Evolutionary conservation across 257 asterid species (phyloP), one percentile per base, ranked within the genome.

Genomic region (Solanum medicagineum): DNA sequence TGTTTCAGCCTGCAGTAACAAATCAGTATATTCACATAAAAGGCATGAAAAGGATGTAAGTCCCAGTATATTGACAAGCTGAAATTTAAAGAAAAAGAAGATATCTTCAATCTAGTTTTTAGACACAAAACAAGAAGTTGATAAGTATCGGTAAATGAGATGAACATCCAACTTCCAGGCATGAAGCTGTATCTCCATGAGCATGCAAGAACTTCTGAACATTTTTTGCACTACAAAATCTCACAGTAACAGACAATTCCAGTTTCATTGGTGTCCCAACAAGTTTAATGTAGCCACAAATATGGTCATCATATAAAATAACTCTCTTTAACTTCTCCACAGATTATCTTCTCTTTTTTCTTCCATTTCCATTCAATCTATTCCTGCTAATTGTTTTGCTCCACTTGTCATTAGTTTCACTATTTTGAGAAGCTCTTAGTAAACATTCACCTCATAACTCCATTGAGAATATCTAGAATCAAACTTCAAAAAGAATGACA

Each of bases 1-100:
- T 8, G 99, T 97, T 90, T 91, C 98, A 44, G 92, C 95, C 99
- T 97, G 88, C 81, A 44, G 74, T 26, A 40, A 63, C 17, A n/a
- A 51, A 83, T 66, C 65, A 16, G 20, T 24, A 19, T 53, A 49
- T 51, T 75, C 26, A 51, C 83, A 53, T 5, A 9, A 51, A 24
- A 77, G 42, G 65, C 47, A 17, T 77, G 63, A 77, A 77, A 49
- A 26, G 26, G 44, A 77, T 29, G 63, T 13, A 29, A 75, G 5
- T 17, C 45, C 63, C 13, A 77, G 83, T 26, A 9, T 16, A 51
- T 53, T 77, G 15, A 51, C 83, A 51, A 49, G 26, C 12, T 66
- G 14, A 16, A 26, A 77, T 75, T 69, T 70, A 36, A 10, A 19
- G 12, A 68, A 14, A 26, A 51, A 16, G 10, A 53, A 24, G 42